Conservation (phyloP, 2,329 filamentous ascomycete species). For the Penicillium hordei region DNA sequence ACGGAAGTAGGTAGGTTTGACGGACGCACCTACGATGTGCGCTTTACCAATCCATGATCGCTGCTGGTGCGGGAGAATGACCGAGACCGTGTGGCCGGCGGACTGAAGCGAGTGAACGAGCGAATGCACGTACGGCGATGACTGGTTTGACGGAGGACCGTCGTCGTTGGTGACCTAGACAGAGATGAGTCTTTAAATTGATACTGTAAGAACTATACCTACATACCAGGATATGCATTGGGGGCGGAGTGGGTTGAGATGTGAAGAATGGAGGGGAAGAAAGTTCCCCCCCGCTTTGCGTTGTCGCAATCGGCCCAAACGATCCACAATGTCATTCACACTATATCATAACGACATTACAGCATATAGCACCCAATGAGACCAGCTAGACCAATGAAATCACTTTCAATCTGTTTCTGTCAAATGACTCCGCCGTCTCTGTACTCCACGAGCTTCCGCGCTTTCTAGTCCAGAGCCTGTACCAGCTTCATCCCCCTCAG, state of each 20-base stretch:
- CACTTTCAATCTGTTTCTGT: conserved; percentile 17
- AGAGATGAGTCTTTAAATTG: conserved; percentile 7
- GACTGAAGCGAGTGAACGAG: conserved; percentile 68
- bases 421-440: conserved; percentile 35
- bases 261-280: conserved; percentile 21
- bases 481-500: conserved; percentile 46
- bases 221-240: conserved; percentile 55
- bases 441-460: conserved; percentile 29
- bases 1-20: conserved; percentile 82
- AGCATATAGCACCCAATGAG: neutral
- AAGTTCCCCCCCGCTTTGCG: conserved; percentile 19
- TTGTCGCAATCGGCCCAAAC: conserved; percentile 5
- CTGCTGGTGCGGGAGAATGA: conserved; percentile 86
- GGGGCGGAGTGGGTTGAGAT: conserved; percentile 11
- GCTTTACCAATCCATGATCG: conserved; percentile 98
- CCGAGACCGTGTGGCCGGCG: conserved; percentile 82
- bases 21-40: conserved; percentile 86
- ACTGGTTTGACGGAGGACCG: conserved; percentile 73
- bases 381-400: neutral
- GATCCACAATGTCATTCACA: neutral
- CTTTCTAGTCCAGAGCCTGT: conserved; percentile 55
- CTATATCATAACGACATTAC: neutral
- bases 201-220: neutral
- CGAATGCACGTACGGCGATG: conserved; percentile 77
- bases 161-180: conserved; percentile 67